Percentiles rank a stretch among this genome's conserved stretches.
Evolutionary conservation across 2,329 filamentous ascomycete genomes (phyloP).

Genomic region (Berkeleyomyces rouxiae): DNA sequence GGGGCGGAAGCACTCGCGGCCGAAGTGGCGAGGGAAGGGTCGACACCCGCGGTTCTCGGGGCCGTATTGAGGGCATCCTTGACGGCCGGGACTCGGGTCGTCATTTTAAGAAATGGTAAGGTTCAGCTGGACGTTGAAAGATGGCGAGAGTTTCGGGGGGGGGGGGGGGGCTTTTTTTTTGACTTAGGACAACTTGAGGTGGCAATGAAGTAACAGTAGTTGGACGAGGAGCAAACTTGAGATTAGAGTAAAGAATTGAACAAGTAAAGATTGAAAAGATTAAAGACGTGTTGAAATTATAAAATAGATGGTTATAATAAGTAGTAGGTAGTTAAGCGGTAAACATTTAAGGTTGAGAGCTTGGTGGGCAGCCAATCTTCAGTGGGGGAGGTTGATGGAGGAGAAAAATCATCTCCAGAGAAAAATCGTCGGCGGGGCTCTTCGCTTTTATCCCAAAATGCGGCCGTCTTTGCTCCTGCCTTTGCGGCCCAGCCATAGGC

Average conservation of each 20-base stretch:
- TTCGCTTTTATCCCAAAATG: not conserved
- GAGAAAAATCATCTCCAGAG: not conserved
- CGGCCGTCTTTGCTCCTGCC: not conserved
- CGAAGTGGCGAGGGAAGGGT: not conserved
- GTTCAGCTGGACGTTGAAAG: not conserved
- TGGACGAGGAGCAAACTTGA: not conserved
- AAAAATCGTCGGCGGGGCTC: not conserved
- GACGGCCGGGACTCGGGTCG: conserved; percentile 1
- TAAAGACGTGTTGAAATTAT: not conserved
- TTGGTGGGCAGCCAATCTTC: conserved; percentile 2
- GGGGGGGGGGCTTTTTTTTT: not conserved
- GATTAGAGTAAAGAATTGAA: not conserved
- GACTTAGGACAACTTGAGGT: not conserved
- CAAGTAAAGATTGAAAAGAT: not conserved
- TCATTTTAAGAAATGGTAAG: not conserved
- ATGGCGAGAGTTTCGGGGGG: not conserved
- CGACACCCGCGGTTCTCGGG: not conserved
- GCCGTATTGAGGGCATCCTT: conserved; percentile 7
- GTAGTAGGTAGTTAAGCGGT: not conserved
- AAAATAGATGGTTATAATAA: not conserved
- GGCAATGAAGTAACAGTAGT: not conserved
- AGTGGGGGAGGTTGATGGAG: not conserved
- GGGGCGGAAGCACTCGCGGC: not conserved
- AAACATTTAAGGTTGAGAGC: not conserved
- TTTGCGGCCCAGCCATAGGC: not conserved